Percentiles rank a stretch among this genome's conserved stretches.
Conservation (phyloP, 352 stramenopile genomes). For the Phytophthora colocasiae region DNA sequence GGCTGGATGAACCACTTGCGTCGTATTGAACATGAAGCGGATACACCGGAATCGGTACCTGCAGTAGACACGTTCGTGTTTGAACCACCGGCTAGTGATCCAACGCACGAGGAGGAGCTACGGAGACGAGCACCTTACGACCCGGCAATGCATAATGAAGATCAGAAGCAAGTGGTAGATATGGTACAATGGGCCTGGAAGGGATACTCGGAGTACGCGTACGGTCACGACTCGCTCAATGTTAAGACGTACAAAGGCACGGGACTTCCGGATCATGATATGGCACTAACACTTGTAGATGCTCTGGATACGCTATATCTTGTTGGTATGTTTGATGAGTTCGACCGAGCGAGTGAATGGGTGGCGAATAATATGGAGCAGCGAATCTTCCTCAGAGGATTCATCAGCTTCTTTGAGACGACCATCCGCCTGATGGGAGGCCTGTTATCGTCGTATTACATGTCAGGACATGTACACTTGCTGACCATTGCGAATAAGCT, state of each 20-base stretch:
- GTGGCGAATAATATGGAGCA: conserved; percentile 67
- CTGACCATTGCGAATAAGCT: conserved; percentile 70
- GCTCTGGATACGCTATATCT: conserved; percentile 83
- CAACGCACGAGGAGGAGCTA: conserved; percentile 42
- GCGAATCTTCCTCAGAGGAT: conserved; percentile 67
- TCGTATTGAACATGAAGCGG: conserved; percentile 29
- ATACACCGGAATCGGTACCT: conserved; percentile 13
- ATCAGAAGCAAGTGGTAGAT: conserved; percentile 65
- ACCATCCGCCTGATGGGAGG: conserved; percentile 81
- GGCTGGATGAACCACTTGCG: conserved; percentile 54
- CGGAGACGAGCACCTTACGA: conserved; percentile 52
- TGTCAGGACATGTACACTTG: conserved; percentile 65
- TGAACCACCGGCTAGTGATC: conserved; percentile 31
- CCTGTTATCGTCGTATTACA: conserved; percentile 72
- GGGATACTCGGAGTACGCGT: conserved; percentile 75
- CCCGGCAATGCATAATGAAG: conserved; percentile 52
- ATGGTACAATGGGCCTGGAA: conserved; percentile 87
- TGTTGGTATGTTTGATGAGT: conserved; percentile 82
- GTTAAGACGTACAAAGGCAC: conserved; percentile 65
- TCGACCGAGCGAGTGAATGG: conserved; percentile 74
- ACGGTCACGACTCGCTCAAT: conserved; percentile 77
- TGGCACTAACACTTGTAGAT: conserved; percentile 82
- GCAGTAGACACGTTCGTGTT: conserved; percentile 22
- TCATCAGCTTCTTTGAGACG: conserved; percentile 84
- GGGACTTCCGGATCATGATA: conserved; percentile 67